A percentile compares a stretch with the other conserved stretches of the same genome.
These are phyloP conservation scores for Citrullus colocynthis DNA, from an alignment of 306 rosid species.

Conservation along the genomic window DNA sequence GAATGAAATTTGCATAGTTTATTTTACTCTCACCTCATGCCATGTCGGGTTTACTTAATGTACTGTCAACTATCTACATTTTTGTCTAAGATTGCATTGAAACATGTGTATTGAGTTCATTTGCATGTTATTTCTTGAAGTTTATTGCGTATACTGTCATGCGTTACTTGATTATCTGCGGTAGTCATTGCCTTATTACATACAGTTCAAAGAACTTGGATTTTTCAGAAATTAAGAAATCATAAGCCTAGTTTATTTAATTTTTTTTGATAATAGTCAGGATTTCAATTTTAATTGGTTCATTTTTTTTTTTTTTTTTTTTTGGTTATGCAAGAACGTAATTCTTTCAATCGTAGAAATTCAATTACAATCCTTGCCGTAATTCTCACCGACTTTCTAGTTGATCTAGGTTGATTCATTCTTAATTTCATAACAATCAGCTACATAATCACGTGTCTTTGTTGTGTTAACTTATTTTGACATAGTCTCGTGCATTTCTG, in stretches of 20 bases:
- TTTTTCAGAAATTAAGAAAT: background rate
- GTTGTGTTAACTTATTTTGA: background rate
- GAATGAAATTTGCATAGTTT: slow-evolving; percentile 23
- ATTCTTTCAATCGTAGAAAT: background rate
- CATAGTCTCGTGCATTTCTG: background rate
- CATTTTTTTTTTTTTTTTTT: background rate
- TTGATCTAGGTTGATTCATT: background rate
- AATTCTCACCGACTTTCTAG: background rate
- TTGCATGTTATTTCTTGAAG: background rate
- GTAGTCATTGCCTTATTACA: background rate
- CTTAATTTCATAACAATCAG: background rate
- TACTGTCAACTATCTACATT: slow-evolving; percentile 12
- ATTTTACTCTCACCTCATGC: slow-evolving; percentile 27
- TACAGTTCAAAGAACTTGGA: background rate
- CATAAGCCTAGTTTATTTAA: background rate
- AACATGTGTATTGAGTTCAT: background rate
- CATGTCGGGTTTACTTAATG: slow-evolving; percentile 48
- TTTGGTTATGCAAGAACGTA: background rate
- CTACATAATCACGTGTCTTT: background rate
- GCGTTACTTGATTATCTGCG: background rate
- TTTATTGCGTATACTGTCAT: background rate
- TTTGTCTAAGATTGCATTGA: background rate
- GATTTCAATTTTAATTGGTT: background rate
- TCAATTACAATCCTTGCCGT: background rate
- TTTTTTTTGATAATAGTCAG: background rate